Evolutionary conservation across 2,329 filamentous ascomycete species (phyloP), one percentile per base, ranked within the genome.

Genomic region (Ceratocystis albifundus): DNA sequence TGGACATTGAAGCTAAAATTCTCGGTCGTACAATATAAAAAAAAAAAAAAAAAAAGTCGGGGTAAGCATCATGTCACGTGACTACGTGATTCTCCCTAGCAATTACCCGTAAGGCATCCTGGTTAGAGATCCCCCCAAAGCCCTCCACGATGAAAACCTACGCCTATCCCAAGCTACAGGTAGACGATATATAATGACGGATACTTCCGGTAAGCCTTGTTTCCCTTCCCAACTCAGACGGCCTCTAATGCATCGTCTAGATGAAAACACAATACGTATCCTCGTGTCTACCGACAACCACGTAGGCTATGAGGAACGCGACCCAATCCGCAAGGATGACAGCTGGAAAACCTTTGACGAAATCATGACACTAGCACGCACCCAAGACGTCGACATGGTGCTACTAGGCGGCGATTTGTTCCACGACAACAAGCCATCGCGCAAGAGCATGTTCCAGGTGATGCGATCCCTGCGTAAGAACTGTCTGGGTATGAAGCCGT

Each of bases 331-430:
- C n/a, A 93, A 92, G 70, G 90, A 97, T 74, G 94, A 99, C 75
- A 96, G 91, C 76, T 97, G 93, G 92, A 88, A 86, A 74, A 90
- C 88, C 2, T 99, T 99, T 77, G 88, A 99, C 74, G 94, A 99
- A 76, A 85, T 96, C 69, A 90, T 99, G 88, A 88, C 86, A 70
- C 77, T 97, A 53, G 94, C 93, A 22, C 89, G 88, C 72, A 85
- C 87, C 44, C 82, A 88, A 73, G 94, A 99, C 83, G 84, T 99
- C 70, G 94, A 99, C 76, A 97, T 99, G 94, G 89, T 99, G 0
- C 81, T 99, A 1, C 85, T 99, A 3, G 93, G 88, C 2, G 94
- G 94, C 61, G 94, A 99, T 74, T 82, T 99, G 0, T 99, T 99
- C 74, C 95, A 99, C 74, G 93, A 99, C 71, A 99, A 99, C 75